These are phyloP conservation scores for Lepidium sativum DNA, from an alignment of 345 rosid genomes.

Conservation along the genomic window DNA sequence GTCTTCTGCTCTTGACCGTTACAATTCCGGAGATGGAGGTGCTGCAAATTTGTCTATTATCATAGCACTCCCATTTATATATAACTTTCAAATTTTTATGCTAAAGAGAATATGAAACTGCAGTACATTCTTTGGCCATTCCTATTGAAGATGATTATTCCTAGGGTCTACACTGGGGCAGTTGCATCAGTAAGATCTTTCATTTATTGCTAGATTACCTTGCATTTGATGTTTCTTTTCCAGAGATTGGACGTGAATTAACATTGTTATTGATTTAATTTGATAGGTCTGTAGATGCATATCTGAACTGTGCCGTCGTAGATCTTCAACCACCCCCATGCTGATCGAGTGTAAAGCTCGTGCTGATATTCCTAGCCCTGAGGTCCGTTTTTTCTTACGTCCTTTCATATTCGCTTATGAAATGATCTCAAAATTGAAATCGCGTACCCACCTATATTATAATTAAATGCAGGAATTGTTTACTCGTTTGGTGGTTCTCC, in stretches of 20 bases:
- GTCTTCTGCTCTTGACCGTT: slow-evolving; percentile 87
- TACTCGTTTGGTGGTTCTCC: slow-evolving; percentile 88
- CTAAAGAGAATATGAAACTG: slow-evolving; percentile 18
- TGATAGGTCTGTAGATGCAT: slow-evolving; percentile 95
- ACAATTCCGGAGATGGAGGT: slow-evolving; percentile 99
- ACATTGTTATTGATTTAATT: slow-evolving; percentile 11
- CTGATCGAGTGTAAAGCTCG: slow-evolving; percentile 76
- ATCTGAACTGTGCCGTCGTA: slow-evolving; percentile 68
- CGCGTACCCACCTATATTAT: slow-evolving; percentile 1
- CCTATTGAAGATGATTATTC: slow-evolving; percentile 77
- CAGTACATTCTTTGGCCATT: slow-evolving; percentile 98
- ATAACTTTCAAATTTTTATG: background rate
- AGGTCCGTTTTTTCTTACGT: slow-evolving; percentile 37
- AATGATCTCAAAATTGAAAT: background rate
- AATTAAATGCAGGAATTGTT: slow-evolving; percentile 76
- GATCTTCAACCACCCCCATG: slow-evolving; percentile 51
- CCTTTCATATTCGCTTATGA: slow-evolving; percentile 12
- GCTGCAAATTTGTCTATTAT: background rate
- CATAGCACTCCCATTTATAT: background rate
- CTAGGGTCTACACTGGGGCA: slow-evolving; percentile 63
- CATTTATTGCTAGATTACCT: background rate
- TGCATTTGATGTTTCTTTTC: background rate
- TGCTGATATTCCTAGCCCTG: slow-evolving; percentile 76
- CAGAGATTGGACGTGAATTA: background rate
- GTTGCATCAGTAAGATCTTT: slow-evolving; percentile 62